Evolutionary conservation across 805 yeast genomes (phyloP).

Genomic region (Yamadazyma ubonensis): DNA sequence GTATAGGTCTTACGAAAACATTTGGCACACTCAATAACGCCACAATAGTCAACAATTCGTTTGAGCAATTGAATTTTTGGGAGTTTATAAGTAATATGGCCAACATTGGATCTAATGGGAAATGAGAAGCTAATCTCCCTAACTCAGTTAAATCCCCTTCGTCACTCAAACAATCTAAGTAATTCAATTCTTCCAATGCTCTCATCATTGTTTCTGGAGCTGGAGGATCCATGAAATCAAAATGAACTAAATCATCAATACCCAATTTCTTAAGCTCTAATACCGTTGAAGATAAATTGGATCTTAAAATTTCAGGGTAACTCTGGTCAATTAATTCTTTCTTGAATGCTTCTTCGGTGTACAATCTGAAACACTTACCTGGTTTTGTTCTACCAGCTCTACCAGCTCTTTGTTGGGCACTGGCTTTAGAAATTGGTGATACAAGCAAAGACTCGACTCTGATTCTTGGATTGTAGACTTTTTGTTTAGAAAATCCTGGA

Average conservation of each 20-base stretch:
- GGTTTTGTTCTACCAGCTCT: constrained; percentile 99
- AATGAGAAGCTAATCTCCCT: constrained; percentile 87
- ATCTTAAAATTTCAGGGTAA: constrained; percentile 91
- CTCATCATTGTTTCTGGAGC: constrained; percentile 99
- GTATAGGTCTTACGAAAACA: constrained; percentile 90
- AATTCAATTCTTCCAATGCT: constrained; percentile 92
- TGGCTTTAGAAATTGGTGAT: constrained; percentile 94
- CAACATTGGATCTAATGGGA: constrained; percentile 93
- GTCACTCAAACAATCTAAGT: constrained; percentile 84
- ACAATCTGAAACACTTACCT: constrained; percentile 94
- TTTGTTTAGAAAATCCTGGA: constrained; percentile 96
- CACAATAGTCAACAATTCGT: constrained; percentile 83
- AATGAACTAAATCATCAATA: constrained; percentile 92
- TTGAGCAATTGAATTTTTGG: constrained; percentile 80
- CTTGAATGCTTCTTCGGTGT: constrained; percentile 95
- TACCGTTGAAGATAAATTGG: constrained; percentile 88
- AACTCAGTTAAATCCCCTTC: constrained; percentile 87
- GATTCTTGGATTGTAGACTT: constrained; percentile 93
- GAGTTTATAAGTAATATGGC: constrained; percentile 92
- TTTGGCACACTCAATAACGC: constrained; percentile 91
- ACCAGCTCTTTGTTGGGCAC: constrained; percentile 98
- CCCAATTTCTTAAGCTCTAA: constrained; percentile 92
- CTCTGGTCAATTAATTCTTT: constrained; percentile 93
- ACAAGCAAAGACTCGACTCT: constrained; percentile 93
- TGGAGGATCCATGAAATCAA: constrained; percentile 99